Base-by-base conservation (phyloP, 192 early-diverging fungal genomes). In the Backusella luteola region DNA sequence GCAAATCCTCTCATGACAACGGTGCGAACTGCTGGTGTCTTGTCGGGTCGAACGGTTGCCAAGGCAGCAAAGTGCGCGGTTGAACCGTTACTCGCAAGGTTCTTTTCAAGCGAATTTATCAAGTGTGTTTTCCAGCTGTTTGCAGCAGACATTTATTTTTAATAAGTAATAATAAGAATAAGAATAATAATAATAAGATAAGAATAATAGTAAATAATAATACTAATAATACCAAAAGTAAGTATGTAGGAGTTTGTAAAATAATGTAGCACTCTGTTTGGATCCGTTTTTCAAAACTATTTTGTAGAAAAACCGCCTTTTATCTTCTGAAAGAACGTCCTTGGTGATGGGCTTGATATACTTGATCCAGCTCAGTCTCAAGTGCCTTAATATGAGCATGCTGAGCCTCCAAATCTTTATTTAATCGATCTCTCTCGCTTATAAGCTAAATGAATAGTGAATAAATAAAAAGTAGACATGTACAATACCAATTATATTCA, bases 401-500 rank as follows among this genome's bases (percentile, higher is more conserved):
- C 79, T 98, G 93, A 74, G 93, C 87, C 85, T 99, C 98, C 76
- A 99, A 90, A 78, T 99, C 98, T 82, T 98, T 96, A 89, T 99
- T 99, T 66, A 99, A 88, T 74, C 96, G 94, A 83, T 99, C 97
- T 74, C 98, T 91, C 84, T 99, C 98, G 71, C 93, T 92, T 87
- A 99, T 97, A 19, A 96, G 85, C 91, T 93, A 81, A 32, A 67
- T 29, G 14, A 19, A 34, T 15, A 19, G 2, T 17, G 1, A 1
- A 14, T 32, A 32, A 34, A 67, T 21, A 39, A 39, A 39, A 39
- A 39, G 8, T 12, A 39, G 32, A 3, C 42, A 11, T 3, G 12
- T 14, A 44, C 14, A 44, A 44, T 14, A 44, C 12, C 4, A 49
- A n/a, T 38, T 11, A 1, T 9, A 49, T 76, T 68, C 74, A 83